These are phyloP conservation scores for Arabis alpina DNA, from an alignment of 345 rosid species.

Conservation along the genomic window DNA sequence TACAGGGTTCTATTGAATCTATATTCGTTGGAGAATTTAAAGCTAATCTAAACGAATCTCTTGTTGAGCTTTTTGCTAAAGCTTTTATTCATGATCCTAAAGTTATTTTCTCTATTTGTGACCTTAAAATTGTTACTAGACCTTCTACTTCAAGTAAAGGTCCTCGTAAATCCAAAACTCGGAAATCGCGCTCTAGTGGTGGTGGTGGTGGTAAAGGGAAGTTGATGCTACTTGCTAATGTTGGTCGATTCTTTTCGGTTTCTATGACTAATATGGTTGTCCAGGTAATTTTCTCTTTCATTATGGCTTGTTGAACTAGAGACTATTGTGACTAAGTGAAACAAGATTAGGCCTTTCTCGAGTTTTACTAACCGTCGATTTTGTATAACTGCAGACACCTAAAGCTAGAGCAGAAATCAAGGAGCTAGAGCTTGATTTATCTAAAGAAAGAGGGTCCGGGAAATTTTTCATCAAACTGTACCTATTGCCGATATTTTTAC, in stretches of 20 bases:
- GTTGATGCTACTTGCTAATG: constrained; percentile 84
- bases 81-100: constrained; percentile 86
- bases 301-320: not conserved
- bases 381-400: constrained; percentile 63
- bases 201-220: constrained; percentile 75
- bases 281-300: constrained; percentile 53
- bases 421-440: constrained; percentile 74
- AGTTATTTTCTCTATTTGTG: constrained; percentile 76
- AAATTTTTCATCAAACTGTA: constrained; percentile 61
- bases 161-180: constrained; percentile 56
- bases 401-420: constrained; percentile 70
- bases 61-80: constrained; percentile 83
- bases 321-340: not conserved
- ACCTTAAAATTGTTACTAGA: constrained; percentile 79
- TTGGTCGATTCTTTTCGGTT: constrained; percentile 83
- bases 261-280: constrained; percentile 78
- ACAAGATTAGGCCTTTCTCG: not conserved
- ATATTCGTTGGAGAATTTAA: constrained; percentile 79
- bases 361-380: constrained; percentile 1
- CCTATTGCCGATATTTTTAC: constrained; percentile 65
- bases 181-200: constrained; percentile 46
- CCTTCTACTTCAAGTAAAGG: constrained; percentile 62
- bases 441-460: constrained; percentile 73
- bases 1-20: constrained; percentile 92
- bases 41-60: constrained; percentile 80